phyloP scores from a whole-genome alignment of 2,329 filamentous ascomycete genomes.

The Rhytidhysteron rufulum region DNA sequence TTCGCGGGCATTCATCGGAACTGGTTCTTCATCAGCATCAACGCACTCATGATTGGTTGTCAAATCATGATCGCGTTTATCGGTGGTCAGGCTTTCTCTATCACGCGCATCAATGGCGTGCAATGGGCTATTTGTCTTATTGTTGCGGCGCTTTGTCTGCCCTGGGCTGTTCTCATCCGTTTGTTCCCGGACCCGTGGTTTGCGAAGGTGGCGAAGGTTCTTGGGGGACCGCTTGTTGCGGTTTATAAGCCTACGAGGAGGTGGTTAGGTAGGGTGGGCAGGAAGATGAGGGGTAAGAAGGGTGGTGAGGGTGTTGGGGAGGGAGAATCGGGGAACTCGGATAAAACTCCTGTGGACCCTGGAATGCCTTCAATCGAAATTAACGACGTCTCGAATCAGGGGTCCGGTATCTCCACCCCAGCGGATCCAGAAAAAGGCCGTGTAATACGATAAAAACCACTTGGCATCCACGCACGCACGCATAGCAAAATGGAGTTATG shows the following conservation, averaged over 20 bases:
- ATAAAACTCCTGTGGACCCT: no score
- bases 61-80: constrained; percentile 56
- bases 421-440: no score
- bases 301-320: constrained; percentile 6
- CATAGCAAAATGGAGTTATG: no score
- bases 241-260: constrained; percentile 19
- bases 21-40: constrained; percentile 55
- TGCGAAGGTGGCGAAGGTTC: constrained; percentile 14
- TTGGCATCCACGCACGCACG: no score
- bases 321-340: no score
- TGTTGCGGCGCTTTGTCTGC: constrained; percentile 47
- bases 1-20: constrained; percentile 57
- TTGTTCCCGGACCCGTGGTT: constrained; percentile 47
- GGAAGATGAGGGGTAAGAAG: constrained; percentile 11
- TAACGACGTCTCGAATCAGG: no score
- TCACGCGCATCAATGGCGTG: constrained; percentile 45
- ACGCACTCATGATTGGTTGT: constrained; percentile 53
- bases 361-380: no score
- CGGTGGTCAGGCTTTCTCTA: constrained; percentile 51
- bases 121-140: constrained; percentile 56
- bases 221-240: constrained; percentile 21
- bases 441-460: no score
- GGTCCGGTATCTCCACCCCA: no score
- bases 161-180: constrained; percentile 49
- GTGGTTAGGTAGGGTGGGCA: constrained; percentile 8